A percentile compares a stretch with the other conserved stretches of the same genome.
Evolutionary conservation across 2,329 filamentous ascomycete genomes (phyloP).

Genomic region (Arthrinium phaeospermum): DNA sequence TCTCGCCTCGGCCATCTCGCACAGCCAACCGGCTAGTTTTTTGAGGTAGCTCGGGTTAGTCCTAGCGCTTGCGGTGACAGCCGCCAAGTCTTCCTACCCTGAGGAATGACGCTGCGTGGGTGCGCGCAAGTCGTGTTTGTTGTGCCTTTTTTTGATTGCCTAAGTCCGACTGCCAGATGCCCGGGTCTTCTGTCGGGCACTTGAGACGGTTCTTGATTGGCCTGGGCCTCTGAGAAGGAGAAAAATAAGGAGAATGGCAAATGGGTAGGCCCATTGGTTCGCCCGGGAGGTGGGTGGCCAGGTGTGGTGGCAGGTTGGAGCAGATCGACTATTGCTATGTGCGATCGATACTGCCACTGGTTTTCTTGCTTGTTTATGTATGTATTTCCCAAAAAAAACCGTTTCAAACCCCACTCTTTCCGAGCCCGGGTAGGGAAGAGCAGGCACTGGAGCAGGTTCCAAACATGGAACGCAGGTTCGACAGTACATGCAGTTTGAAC

Average conservation of each 20-base stretch:
- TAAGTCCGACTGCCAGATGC: neutral
- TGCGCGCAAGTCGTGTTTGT: neutral
- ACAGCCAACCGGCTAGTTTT: conserved; percentile 10
- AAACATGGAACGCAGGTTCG: neutral
- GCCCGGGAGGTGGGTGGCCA: neutral
- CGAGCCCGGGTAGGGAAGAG: neutral
- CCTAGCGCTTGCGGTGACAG: conserved; percentile 2
- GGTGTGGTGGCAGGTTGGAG: neutral
- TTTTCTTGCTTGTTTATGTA: neutral
- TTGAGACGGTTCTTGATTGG: neutral
- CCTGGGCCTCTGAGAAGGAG: neutral
- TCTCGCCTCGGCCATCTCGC: conserved; percentile 14
- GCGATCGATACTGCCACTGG: conserved; percentile 11
- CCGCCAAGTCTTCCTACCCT: conserved; percentile 11
- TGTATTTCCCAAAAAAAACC: neutral
- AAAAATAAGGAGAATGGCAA: too few species aligned
- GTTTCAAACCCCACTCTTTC: neutral
- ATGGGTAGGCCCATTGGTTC: neutral
- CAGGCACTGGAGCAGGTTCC: too few species aligned
- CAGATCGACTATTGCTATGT: conserved; percentile 12
- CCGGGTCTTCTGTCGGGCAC: neutral
- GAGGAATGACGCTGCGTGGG: neutral
- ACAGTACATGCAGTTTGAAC: neutral
- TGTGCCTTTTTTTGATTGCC: neutral
- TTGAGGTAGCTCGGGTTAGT: neutral